Evolutionary conservation across 345 rosid genomes (phyloP).

Genomic region (Camelina neglecta): DNA sequence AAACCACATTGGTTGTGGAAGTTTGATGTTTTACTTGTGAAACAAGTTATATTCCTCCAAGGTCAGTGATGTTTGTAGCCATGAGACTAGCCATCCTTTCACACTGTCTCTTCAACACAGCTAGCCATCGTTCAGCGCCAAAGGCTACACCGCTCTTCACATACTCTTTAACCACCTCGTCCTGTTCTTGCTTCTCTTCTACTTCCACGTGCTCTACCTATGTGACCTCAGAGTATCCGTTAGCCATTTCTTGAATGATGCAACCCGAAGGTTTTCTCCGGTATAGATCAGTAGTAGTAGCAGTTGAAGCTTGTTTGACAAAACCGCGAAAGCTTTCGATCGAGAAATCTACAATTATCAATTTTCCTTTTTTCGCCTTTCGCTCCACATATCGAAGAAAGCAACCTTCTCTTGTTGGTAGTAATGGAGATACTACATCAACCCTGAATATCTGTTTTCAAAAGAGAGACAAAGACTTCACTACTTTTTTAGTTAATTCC

Average conservation of each 20-base stretch:
- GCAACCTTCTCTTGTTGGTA: conserved; percentile 56
- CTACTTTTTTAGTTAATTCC: not conserved
- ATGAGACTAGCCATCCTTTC: conserved; percentile 48
- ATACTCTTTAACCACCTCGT: conserved; percentile 43
- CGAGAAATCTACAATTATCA: conserved; percentile 82
- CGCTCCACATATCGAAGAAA: conserved; percentile 69
- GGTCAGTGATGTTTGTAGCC: conserved; percentile 46
- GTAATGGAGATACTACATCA: conserved; percentile 62
- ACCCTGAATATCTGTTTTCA: conserved; percentile 62
- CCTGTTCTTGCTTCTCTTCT: conserved; percentile 50
- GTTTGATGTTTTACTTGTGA: conserved; percentile 24
- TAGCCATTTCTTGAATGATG: conserved; percentile 60
- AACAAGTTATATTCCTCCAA: conserved; percentile 50
- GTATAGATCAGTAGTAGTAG: conserved; percentile 32
- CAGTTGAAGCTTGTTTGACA: conserved; percentile 38
- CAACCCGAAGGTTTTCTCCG: conserved; percentile 81
- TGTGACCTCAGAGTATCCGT: conserved; percentile 60
- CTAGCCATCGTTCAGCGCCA: conserved; percentile 64
- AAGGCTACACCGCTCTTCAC: conserved; percentile 56
- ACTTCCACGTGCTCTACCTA: conserved; percentile 73
- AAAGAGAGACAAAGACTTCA: not conserved
- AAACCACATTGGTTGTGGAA: not conserved
- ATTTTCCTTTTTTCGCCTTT: conserved; percentile 49
- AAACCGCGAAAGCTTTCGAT: conserved; percentile 32
- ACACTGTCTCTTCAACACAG: conserved; percentile 55